Base-by-base conservation (phyloP, 2,329 filamentous ascomycete species). In the Talaromyces sp. region DNA sequence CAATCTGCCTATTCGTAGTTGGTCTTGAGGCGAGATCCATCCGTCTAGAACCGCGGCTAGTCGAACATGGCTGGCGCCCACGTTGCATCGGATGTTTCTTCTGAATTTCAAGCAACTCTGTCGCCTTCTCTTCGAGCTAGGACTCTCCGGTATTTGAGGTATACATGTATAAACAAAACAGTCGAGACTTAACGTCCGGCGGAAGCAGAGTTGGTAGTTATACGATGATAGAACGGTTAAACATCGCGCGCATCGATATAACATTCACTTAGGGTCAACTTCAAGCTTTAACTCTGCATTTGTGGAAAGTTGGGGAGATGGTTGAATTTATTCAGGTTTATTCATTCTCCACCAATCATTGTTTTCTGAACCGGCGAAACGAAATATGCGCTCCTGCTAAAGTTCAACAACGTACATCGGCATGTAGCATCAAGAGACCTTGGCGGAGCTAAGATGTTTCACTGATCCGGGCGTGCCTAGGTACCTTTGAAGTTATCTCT, bases 41-140 rank as follows among this genome's bases (percentile, higher is more conserved):
- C 56, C 33, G 56, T 59, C 37, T 19, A 43, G n/a, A 25, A 43
- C 37, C 35, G 15, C 15, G 13, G 22, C 56, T 59, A 59, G 33
- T 19, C 56, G 39, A 25, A 45, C 54, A 57, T 57, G 54, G 54
- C 54, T 57, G 54, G 54, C 56, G 56, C 39, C 56, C 22, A 59
- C 56, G 56, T 59, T 59, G 39, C 56, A 59, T 59, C 19, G 22
- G 39, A 19, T n/a, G 22, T n/a, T 59, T 45, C 27, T 59, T 45
- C 27, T 27, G 35, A 37, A 58, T 27, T 31, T 58, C 31, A n/a
- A 6, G 35, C n/a, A 25, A 19, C 3, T 58, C 33, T 43, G 13
- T 31, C 19, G 25, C 19, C 22, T 8, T 50, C 47, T 17, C 13
- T 47, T 15, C 19, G 19, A 22, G 10, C 22, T 22, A 13, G 3